Percentiles rank a stretch among this genome's conserved stretches.
Conservation (phyloP, 2,329 filamentous ascomycete species). For the Colletotrichum musicola region DNA sequence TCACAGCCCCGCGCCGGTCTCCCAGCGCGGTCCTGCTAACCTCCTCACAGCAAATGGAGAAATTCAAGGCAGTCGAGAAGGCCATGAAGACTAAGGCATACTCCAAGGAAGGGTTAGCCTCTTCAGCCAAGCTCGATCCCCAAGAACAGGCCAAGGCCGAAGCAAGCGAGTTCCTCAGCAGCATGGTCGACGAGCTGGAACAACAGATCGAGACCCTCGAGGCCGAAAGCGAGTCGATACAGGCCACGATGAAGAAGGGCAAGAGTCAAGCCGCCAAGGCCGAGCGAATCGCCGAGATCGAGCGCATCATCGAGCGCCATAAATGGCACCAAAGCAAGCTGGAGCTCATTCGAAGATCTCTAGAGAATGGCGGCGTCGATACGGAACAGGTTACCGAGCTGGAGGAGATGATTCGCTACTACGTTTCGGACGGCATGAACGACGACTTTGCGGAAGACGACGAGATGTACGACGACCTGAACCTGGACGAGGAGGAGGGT, state of each 20-base stretch:
- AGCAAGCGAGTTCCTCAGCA: constrained; percentile 85
- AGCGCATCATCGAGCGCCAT: constrained; percentile 87
- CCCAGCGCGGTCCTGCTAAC: constrained; percentile 34
- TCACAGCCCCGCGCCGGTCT: constrained; percentile 44
- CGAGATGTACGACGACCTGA: constrained; percentile 92
- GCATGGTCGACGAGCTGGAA: constrained; percentile 92
- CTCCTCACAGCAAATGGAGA: constrained; percentile 89
- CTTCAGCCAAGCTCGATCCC: constrained; percentile 94
- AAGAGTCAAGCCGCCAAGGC: constrained; percentile 88
- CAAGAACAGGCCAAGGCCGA: constrained; percentile 96
- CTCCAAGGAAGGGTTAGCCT: constrained; percentile 95
- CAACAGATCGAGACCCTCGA: constrained; percentile 94
- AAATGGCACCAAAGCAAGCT: constrained; percentile 97
- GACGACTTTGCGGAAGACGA: constrained; percentile 95
- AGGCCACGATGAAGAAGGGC: constrained; percentile 92
- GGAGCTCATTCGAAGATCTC: constrained; percentile 87
- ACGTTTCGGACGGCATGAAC: constrained; percentile 89
- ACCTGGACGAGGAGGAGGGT: constrained; percentile 92
- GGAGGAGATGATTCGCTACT: constrained; percentile 94
- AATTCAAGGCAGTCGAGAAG: constrained; percentile 99
- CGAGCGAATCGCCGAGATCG: constrained; percentile 89
- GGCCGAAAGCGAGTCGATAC: constrained; percentile 87
- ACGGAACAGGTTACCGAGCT: constrained; percentile 87
- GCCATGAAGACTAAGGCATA: constrained; percentile 99
- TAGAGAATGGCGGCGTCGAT: constrained; percentile 94